Evolutionary conservation across 2,329 filamentous ascomycete genomes (phyloP), one percentile per base, ranked within the genome.

Genomic region (Pseudogymnoascus destructans): DNA sequence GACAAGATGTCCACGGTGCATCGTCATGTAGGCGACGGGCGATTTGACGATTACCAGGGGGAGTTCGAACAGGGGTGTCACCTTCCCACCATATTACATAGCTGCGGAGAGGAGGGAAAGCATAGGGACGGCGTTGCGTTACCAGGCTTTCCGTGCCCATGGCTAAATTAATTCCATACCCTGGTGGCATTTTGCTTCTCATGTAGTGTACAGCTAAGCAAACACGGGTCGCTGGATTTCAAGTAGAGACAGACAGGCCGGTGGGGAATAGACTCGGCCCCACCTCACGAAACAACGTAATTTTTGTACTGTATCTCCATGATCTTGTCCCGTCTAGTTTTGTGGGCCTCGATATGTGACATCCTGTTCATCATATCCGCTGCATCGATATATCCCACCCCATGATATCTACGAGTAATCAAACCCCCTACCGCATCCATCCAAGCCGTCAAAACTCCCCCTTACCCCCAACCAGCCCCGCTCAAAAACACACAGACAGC

Each of bases 151-250:
- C 23, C 10, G 17, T 10, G 32, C 19, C 6, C 3, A 35, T 38
- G 46, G 46, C 23, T 27, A 17, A 30, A 52, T 30, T 30, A 52
- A 52, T 30, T 9, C 23, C 46, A 52, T 52, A 52, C 46, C n/a
- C 5, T 10, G 19, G 46, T 52, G 23, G 46, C 9, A 52, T 17
- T 30, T 52, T 30, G 23, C 46, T 17, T 17, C 40, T 52, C 46
- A 52, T 52, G 23, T 52, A 52, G 25, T 11, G 46, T 52, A 52
- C 46, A 52, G 46, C 46, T 52, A 52, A 52, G 46, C 46, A 52
- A 4, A 17, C 46, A 52, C 23, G 5, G 30, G 46, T 27, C n/a
- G 23, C 6, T 11, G n/a, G 46, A 17, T 52, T 25, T 30, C n/a
- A 17, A 8, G n/a, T 30, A 4, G 25, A 52, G 23, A 52, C 3